Base-by-base conservation (phyloP, 768 basidiomycete genomes). In the Psilocybe subaeruginosa region DNA sequence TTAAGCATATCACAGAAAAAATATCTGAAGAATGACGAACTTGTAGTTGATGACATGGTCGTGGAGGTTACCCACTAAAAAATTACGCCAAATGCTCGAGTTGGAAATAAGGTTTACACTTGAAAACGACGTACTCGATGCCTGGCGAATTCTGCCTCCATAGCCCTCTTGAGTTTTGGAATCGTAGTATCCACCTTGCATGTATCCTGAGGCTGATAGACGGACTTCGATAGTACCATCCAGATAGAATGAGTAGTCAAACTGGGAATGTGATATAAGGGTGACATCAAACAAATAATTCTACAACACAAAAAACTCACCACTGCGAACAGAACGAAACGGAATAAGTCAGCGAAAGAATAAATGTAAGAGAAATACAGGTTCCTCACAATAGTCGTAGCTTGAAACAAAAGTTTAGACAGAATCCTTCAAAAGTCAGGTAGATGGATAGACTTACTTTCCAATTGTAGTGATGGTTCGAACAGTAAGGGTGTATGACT, bases 171-270 rank as follows among this genome's bases (percentile, higher is more conserved):
- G 82, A 16, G n/a, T 35, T 14, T 76, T 68, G 0, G 75, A 61
- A 35, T 83, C 80, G 81, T 85, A 88, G 68, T 78, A 85, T 11
- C 83, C 86, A 47, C 84, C 86, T 73, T 89, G 88, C 56, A 89
- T 75, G 68, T 90, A 90, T 1, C 88, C 88, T 3, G 86, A 88
- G 0, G 88, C 88, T 7, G 87, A 88, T 16, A 88, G 33, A 1
- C 85, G 78, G n/a, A 88, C 85, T 73, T 90, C 88, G 23, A 90
- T 80, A 2, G 86, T 87, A 3, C 88, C 87, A 63, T 89, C 88
- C 16, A 87, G 69, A 59, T 84, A 81, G 77, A 89, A 88, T 2
- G 82, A 82, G 68, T 88, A 89, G 64, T 89, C 88, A 68, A 88
- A 89, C 80, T 83, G 23, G 64, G 17, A 61, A 8, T 4, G 16